Evolutionary conservation across 1,139 yeast species (phyloP).

Genomic region (Candida dubliniensis): DNA sequence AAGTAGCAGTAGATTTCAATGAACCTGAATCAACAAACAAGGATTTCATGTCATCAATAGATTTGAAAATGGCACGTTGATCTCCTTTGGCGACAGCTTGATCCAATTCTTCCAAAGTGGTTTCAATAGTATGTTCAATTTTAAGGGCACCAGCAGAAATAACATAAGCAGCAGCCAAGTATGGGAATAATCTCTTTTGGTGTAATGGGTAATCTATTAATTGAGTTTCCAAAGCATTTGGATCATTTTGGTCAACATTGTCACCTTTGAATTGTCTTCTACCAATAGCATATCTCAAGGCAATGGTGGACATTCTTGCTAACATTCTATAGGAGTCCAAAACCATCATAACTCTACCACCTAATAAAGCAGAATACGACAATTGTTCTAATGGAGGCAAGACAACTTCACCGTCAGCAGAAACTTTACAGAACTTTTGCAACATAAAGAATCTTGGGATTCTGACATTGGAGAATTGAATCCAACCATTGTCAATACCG

Average conservation of each 20-base stretch:
- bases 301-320: conserved; percentile 44
- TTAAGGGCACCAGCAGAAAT: conserved; percentile 42
- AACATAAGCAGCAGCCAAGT: conserved; percentile 45
- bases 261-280: conserved; percentile 45
- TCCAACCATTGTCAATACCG: conserved; percentile 53
- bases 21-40: conserved; percentile 50
- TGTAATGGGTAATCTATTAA: conserved; percentile 50
- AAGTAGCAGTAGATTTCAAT: conserved; percentile 48
- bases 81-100: conserved; percentile 38
- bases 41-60: conserved; percentile 44
- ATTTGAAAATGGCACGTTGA: conserved; percentile 34
- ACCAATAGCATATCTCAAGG: conserved; percentile 46
- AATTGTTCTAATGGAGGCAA: conserved; percentile 50
- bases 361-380: conserved; percentile 46
- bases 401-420: conserved; percentile 39
- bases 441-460: conserved; percentile 50
- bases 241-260: conserved; percentile 20
- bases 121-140: conserved; percentile 32
- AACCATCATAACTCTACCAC: conserved; percentile 49
- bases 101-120: conserved; percentile 33
- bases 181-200: conserved; percentile 47
- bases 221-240: conserved; percentile 37
- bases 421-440: conserved; percentile 48
- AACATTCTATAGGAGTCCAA: conserved; percentile 44
- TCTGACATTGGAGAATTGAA: conserved; percentile 46